Evolutionary conservation across 352 stramenopile species (phyloP).

Genomic region (Globisporangium spinosum): DNA sequence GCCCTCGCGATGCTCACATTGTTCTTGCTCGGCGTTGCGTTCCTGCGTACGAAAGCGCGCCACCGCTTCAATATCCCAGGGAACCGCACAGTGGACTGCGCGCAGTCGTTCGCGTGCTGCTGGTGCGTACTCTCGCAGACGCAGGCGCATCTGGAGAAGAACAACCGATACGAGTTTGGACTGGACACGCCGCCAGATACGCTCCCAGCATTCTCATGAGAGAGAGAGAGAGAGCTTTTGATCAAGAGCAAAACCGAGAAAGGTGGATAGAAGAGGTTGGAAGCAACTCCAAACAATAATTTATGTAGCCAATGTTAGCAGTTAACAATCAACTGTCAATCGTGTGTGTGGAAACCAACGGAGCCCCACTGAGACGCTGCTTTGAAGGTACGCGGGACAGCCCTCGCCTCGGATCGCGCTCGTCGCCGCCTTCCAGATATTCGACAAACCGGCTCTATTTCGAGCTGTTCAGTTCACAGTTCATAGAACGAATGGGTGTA

Average conservation of each 20-base stretch:
- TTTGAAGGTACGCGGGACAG: too few relatives aligned
- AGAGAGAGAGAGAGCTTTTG: not conserved
- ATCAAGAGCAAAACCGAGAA: not conserved
- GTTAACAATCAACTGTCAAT: too few relatives aligned
- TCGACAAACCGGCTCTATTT: too few relatives aligned
- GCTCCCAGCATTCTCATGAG: slow-evolving; percentile 15
- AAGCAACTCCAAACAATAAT: too few relatives aligned
- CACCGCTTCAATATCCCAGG: slow-evolving; percentile 40
- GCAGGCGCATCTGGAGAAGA: slow-evolving; percentile 26
- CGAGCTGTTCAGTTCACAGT: too few relatives aligned
- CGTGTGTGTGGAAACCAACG: too few relatives aligned
- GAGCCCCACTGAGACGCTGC: too few relatives aligned
- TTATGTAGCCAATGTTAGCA: too few relatives aligned
- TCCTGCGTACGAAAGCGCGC: slow-evolving; percentile 37
- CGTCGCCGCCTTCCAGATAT: too few relatives aligned
- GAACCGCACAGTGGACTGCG: slow-evolving; percentile 28
- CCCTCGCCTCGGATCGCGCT: too few relatives aligned
- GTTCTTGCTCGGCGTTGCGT: slow-evolving; percentile 42
- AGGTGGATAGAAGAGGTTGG: not conserved
- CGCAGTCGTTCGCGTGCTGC: slow-evolving; percentile 38
- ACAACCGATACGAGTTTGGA: slow-evolving; percentile 23
- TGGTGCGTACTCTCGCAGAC: slow-evolving; percentile 57
- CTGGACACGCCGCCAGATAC: slow-evolving; percentile 20
- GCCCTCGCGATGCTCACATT: slow-evolving; percentile 23
- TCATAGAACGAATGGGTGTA: too few relatives aligned